Base-by-base conservation (phyloP, 2,329 filamentous ascomycete species). In the Colletotrichum eleusines region DNA sequence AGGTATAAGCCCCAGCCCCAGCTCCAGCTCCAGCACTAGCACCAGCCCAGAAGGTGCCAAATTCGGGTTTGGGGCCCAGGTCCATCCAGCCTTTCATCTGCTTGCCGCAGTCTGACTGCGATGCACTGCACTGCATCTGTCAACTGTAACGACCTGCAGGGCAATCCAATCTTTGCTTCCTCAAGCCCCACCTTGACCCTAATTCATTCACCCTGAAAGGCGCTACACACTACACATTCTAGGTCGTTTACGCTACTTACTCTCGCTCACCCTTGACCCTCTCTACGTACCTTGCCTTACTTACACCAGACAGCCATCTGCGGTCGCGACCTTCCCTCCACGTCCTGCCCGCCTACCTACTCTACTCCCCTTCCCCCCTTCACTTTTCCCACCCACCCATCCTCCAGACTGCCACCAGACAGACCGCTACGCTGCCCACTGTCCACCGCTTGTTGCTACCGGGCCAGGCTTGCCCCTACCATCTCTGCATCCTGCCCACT, bases 81-180 rank as follows among this genome's bases (percentile, higher is more conserved):
- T 12, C 33, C 8, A 33, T 23, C 53, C n/a, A 40, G 54, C 20
- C n/a, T 57, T 57, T 38, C 33, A 54, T 54, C 65, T 51, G 58
- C 40, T 40, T 38, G 35, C 31, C 38, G 53, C 33, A 55, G 33
- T 28, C 28, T 40, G 54, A 11, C 50, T 31, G 23, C 51, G 6
- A 28, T 54, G 51, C 31, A 28, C 50, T 63, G 64, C 57, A 63
- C n/a, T 44, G 16, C 50, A 51, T 18, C n/a, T 42, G 38, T 55
- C 54, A 61, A 66, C 67, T 71, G 63, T 26, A 67, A 50, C 63
- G 63, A 71, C 57, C 68, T 62, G 57, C 63, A 71, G 68, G 57
- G 63, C 57, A 62, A 67, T 62, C 55, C 68, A 71, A 67, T 71
- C 63, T 71, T 51, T 67, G 33, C 64, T 62, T 46, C 57, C 33